Base-by-base conservation (phyloP, 805 yeast species). In the Barnettozyma wickerhamii region DNA sequence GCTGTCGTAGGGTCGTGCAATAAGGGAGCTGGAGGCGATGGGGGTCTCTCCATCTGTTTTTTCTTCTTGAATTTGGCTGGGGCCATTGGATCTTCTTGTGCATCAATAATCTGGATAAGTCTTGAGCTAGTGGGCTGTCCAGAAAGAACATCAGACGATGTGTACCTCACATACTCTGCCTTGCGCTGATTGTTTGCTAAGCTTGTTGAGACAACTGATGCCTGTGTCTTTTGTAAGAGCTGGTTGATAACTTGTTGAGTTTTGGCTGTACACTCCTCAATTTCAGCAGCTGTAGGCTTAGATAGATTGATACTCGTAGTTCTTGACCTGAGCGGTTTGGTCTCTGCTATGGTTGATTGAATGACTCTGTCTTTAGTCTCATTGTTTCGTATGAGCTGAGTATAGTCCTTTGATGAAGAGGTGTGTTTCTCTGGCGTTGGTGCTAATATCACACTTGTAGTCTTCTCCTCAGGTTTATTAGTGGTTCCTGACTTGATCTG, bases 71-170 rank as follows among this genome's bases (percentile, higher is more conserved):
- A 80, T 42, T 79, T 77, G 0, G 90, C 80, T 0, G 96, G 96
- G 27, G 86, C 78, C 74, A 90, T 72, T 0, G 98, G 98, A 63
- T 91, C 98, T 35, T 74, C 71, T 45, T 79, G 73, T 33, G 69
- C 74, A 40, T 81, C 86, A 12, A 79, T 78, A 32, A 90, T 77
- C 51, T 79, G 79, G 20, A 89, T 72, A 4, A 72, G 64, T 42
- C 86, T 62, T 43, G 66, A 67, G 32, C 54, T 56, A 12, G 53
- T 53, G 5, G 51, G 39, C 5, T 54, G 48, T 14, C 58, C 62
- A 9, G 64, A 57, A 19, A 65, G 48, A 15, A 63, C 55, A 34
- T 65, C 63, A 6, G 69, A 52, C 2, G 74, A 73, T 2, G 71
- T 69, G 53, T 68, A 75, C 32, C 68, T 63, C 26, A 72, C 62